Conservation (phyloP, 495 filamentous ascomycete genomes). For the Tirmania nivea region DNA sequence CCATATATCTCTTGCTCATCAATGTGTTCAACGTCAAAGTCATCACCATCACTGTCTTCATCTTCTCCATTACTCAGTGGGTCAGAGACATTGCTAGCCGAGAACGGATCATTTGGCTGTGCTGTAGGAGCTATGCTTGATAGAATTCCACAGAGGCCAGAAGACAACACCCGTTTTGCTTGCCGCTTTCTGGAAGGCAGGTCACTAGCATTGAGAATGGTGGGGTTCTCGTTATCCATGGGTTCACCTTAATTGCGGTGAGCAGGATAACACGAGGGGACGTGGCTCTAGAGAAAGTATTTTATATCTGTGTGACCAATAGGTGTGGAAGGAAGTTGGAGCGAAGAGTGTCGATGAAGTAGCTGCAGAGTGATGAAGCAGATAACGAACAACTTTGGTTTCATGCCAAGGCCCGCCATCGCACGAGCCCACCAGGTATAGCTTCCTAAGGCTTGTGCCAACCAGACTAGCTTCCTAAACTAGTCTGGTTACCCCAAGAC, state of each 20-base stretch:
- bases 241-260: not conserved
- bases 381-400: too few relatives aligned
- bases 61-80: conserved; percentile 15
- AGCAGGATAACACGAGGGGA: too few relatives aligned
- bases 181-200: conserved; percentile 55
- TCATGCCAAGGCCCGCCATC: too few relatives aligned
- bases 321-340: too few relatives aligned
- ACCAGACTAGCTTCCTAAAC: too few relatives aligned
- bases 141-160: conserved; percentile 15
- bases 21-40: conserved; percentile 52
- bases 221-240: conserved; percentile 82
- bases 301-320: too few relatives aligned
- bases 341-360: too few relatives aligned
- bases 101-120: conserved; percentile 28
- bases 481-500: too few relatives aligned
- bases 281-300: too few relatives aligned
- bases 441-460: too few relatives aligned
- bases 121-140: conserved; percentile 22
- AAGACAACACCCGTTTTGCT: conserved; percentile 16
- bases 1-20: conserved; percentile 95
- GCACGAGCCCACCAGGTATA: too few relatives aligned
- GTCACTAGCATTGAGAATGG: conserved; percentile 72
- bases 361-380: too few relatives aligned
- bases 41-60: conserved; percentile 30
- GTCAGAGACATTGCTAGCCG: not conserved